Conservation (phyloP, 345 rosid genomes). For the Angophora floribunda region DNA sequence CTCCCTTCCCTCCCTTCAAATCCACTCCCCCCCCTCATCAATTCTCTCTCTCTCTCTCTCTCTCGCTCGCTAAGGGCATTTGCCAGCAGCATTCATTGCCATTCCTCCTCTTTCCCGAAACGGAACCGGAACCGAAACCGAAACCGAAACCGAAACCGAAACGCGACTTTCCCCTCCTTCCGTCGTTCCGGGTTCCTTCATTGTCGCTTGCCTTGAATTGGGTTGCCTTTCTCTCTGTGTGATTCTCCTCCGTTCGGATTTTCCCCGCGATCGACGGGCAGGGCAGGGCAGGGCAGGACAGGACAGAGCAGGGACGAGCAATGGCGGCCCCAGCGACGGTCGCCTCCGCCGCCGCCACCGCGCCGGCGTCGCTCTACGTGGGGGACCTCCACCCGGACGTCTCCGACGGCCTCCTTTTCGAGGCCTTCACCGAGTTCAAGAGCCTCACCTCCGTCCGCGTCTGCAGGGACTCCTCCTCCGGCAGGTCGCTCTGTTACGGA, state of each 20-base stretch:
- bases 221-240: neutral
- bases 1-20: neutral
- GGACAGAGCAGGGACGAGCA: neutral
- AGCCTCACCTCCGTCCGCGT: slow-evolving; percentile 63
- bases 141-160: neutral
- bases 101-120: neutral
- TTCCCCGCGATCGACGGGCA: neutral
- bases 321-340: slow-evolving; percentile 42
- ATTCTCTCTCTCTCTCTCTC: neutral
- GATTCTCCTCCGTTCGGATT: neutral
- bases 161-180: neutral
- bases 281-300: neutral
- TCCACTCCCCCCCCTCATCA: neutral
- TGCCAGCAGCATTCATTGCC: neutral
- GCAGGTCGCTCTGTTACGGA: slow-evolving; percentile 70
- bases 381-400: slow-evolving; percentile 66
- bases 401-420: slow-evolving; percentile 36
- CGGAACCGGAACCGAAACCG: neutral
- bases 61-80: neutral
- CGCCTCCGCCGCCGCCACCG: slow-evolving; percentile 9
- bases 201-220: too few relatives aligned
- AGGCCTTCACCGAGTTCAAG: slow-evolving; percentile 50
- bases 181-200: too few relatives aligned
- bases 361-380: slow-evolving; percentile 48
- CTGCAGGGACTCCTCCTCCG: slow-evolving; percentile 47